Evolutionary conservation across 1,139 yeast genomes (phyloP), one percentile per base, ranked within the genome.

Genomic region (Scheffersomyces insectosa): DNA sequence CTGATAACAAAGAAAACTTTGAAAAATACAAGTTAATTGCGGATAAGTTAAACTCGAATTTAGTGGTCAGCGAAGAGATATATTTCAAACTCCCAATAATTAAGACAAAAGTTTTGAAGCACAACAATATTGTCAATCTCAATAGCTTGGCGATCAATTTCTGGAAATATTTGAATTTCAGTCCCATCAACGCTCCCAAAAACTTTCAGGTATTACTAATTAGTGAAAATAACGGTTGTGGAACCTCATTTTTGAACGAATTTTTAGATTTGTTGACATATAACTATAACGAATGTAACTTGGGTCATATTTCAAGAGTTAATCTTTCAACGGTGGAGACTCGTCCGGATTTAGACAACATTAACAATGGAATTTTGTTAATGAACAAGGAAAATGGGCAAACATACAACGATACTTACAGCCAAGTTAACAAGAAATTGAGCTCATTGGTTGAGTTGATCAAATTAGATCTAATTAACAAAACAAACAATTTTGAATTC

Each of bases 81-180:
- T 57, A 50, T 11, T 64, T 66, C 46, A 48, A 54, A 31, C 48
- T 68, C 30, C 59, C 66, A 3, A 51, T 44, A 1, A 51, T 59
- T n/a, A 68, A 67, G 38, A 50, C 64, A 1, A 58, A 59, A 39
- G 68, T 70, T 1, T 36, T 58, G 33, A 74, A 72, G 43, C 56
- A 64, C 12, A 52, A 60, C 10, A 54, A 49, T 13, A 59, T 66
- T 14, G 52, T 74, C 14, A 73, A 73, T 47, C 57, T 74, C 43
- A 69, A 71, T 46, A 60, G 64, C 4, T 48, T 65, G 3, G 72
- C 73, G 4, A 50, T 79, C 5, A 60, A 68, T 13, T 74, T 79
- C 47, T 83, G 88, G 88, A 76, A 73, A 42, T 62, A 74, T 46
- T 59, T 85, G 50, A 77, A 79, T 45, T 72, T 85, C 41, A 71